A percentile compares a stretch with the other conserved stretches of the same genome.
Conservation (phyloP, 2,329 filamentous ascomycete genomes). For the Penicillium thymicola region DNA sequence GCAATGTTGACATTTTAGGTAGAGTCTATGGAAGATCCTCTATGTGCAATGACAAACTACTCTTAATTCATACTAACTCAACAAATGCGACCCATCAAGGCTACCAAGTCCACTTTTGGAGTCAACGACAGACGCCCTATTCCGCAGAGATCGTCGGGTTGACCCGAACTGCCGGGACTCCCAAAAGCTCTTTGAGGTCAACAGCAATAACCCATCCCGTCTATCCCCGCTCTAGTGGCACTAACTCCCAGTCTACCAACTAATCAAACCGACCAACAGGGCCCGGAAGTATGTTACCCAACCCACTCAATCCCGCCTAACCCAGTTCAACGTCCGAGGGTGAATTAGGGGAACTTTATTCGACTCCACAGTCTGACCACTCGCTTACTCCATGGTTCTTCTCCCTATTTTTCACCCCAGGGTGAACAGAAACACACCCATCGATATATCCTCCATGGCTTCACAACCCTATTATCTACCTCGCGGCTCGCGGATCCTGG, state of each 20-base stretch:
- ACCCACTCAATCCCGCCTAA: neutral
- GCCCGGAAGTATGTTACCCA: neutral
- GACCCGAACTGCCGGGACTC: neutral
- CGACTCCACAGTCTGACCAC: neutral
- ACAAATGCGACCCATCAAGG: neutral
- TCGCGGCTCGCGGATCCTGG: conserved; percentile 32
- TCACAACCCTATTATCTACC: conserved; percentile 6
- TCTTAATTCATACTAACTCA: neutral
- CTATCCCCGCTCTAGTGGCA: neutral
- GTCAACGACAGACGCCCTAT: neutral
- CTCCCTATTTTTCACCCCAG: neutral
- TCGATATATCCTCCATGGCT: neutral
- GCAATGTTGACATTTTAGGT: neutral
- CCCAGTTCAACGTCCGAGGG: neutral
- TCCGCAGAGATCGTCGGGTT: neutral
- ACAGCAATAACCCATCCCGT: neutral
- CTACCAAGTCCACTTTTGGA: neutral
- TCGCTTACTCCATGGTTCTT: neutral
- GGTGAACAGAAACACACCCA: no score
- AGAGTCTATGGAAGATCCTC: neutral
- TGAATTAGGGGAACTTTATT: neutral
- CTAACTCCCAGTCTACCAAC: neutral
- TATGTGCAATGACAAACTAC: neutral
- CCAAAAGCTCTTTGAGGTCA: neutral
- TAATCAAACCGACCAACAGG: neutral